These are phyloP conservation scores for Brettanomyces bruxellensis DNA, from an alignment of 805 yeast species.

Conservation along the genomic window DNA sequence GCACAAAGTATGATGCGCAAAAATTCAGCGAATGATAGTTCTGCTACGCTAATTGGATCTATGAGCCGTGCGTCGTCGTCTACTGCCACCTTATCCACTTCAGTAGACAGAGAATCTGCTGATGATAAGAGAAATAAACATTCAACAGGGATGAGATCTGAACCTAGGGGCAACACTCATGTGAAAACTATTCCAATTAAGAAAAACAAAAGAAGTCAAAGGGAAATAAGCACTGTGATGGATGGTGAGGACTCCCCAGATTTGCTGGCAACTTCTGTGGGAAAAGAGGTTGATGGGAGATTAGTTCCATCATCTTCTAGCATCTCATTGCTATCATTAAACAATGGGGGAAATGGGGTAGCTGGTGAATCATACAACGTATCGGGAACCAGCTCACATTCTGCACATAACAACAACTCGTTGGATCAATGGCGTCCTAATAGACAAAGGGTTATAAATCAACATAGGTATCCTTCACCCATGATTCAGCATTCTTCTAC, in stretches of 20 bases:
- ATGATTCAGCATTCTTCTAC: not conserved
- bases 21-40: not conserved
- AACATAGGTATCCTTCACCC: conserved; percentile 1
- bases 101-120: no score
- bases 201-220: no score
- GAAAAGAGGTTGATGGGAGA: conserved; percentile 23
- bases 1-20: no score
- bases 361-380: not conserved
- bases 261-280: conserved; percentile 27
- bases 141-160: no score
- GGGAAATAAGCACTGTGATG: not conserved
- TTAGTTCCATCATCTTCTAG: conserved; percentile 28
- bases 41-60: not conserved
- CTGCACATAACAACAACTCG: not conserved
- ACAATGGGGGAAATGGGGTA: conserved; percentile 4
- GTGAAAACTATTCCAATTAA: no score
- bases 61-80: not conserved
- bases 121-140: no score
- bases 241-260: conserved; percentile 19
- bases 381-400: not conserved
- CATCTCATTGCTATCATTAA: conserved; percentile 27
- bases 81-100: no score
- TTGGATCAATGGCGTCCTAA: conserved; percentile 1
- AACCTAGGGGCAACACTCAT: no score
- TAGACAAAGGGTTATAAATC: not conserved